Evolutionary conservation across 441 rosid genomes (phyloP), one percentile per base, ranked within the genome.

Genomic region (Aleurites moluccanus): DNA sequence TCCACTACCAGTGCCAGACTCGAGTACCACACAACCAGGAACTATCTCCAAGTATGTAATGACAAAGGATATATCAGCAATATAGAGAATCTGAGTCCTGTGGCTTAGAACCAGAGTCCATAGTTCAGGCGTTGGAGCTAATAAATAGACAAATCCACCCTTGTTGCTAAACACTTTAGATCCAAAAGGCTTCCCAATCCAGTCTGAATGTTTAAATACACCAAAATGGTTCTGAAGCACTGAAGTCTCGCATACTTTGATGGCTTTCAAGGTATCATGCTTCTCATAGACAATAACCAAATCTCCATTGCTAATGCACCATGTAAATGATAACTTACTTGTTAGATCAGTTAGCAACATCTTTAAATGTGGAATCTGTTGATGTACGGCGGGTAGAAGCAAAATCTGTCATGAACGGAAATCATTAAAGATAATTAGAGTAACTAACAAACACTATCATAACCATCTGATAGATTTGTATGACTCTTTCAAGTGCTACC

Each of bases 91-190:
- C 86, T 91, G 97, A 52, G 98, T 95, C 87, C 97, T 85, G 80
- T 92, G 99, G 86, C 93, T 92, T 75, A 93, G 81, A 72, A 93
- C 99, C 75, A 91, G 64, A 28, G 98, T 92, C 99, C 99, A 94
- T 14, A 92, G 67, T 81, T 94, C 99, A 1, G 97, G 97, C 25
- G 97, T 89, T 16, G 97, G 99, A 80, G 93, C 94, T 62, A 95
- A 79, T 38, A 95, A 72, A 83, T 90, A 88, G 0, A 92, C 91
- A 69, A 86, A 95, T 64, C 91, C 91, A 23, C 96, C 94, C 87
- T 89, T 95, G 85, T 85, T 86, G 82, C 94, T 95, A 52, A 87
- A 86, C 71, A 88, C 98, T 86, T 92, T 95, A 60, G 95, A 86
- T 28, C 98, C 99, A 76, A 92, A 89, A 13, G 92, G 90, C 88